phyloP scores from a whole-genome alignment of 169 alveolate genomes.

The Plasmodium vinckei region DNA sequence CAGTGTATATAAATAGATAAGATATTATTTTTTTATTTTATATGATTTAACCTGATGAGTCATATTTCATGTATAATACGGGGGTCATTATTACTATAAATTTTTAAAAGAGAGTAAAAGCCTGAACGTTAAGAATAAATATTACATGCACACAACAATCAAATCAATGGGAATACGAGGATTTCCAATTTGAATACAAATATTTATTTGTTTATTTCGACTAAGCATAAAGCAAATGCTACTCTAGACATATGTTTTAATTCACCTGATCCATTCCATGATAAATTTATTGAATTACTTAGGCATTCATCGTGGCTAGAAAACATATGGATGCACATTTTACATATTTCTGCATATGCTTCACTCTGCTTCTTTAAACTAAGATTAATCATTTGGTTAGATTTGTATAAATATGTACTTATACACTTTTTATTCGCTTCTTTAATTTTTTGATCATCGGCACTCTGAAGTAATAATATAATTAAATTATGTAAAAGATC shows the following conservation, averaged over 20 bases:
- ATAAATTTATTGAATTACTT: conserved; percentile 9
- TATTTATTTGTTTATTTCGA: neutral
- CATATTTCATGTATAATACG: conserved; percentile 9
- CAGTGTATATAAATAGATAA: neutral
- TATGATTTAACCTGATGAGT: neutral
- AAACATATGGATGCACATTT: conserved; percentile 25
- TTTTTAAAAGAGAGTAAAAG: neutral
- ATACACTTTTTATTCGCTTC: conserved; percentile 13
- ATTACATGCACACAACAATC: too few species aligned
- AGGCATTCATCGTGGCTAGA: conserved; percentile 14
- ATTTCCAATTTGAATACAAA: neutral
- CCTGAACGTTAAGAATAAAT: too few species aligned
- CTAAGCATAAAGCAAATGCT: too few species aligned
- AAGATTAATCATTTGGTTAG: conserved; percentile 12
- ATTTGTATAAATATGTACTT: conserved; percentile 15
- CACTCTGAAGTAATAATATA: neutral
- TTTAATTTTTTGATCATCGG: neutral
- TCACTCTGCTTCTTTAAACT: neutral
- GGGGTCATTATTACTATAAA: conserved; percentile 10
- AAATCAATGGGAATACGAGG: too few species aligned
- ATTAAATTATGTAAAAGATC: neutral
- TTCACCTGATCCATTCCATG: neutral
- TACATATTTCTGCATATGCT: conserved; percentile 32
- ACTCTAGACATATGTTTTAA: neutral
- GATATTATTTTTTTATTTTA: neutral